Percentiles rank a stretch among this genome's conserved stretches.
These are phyloP conservation scores for Ceratobasidium sp. DNA, from an alignment of 1,284 basidiomycete species.

Conservation along the genomic window DNA sequence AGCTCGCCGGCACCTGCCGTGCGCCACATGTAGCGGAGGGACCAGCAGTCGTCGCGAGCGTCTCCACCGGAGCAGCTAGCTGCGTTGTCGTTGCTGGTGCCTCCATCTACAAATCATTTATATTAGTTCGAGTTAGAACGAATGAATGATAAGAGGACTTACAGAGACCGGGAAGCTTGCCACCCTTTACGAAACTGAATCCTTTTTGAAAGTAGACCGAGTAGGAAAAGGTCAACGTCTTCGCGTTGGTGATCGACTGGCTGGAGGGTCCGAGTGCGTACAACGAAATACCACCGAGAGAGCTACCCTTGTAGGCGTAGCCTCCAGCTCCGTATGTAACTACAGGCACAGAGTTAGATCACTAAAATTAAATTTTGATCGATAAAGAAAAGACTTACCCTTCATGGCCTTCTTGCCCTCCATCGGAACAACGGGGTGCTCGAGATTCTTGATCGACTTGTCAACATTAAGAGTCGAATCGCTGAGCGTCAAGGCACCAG, in stretches of 20 bases:
- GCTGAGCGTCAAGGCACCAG: conserved; percentile 18
- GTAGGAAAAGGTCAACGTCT: conserved; percentile 69
- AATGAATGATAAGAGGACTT: conserved; percentile 52
- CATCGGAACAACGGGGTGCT: conserved; percentile 40
- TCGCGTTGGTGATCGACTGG: conserved; percentile 50
- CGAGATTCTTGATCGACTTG: conserved; percentile 36
- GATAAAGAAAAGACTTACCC: neutral
- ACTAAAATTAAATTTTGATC: neutral
- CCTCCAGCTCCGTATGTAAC: conserved; percentile 66
- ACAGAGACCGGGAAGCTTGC: conserved; percentile 74
- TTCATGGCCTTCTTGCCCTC: conserved; percentile 44
- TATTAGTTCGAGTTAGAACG: neutral
- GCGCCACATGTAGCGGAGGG: conserved; percentile 73
- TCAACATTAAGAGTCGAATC: conserved; percentile 30
- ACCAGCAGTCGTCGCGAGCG: conserved; percentile 69
- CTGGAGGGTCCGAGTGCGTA: conserved; percentile 65
- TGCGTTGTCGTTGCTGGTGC: conserved; percentile 57
- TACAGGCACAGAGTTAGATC: neutral
- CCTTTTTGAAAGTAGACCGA: conserved; percentile 69
- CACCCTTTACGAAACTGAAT: conserved; percentile 72
- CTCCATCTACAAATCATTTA: conserved; percentile 34
- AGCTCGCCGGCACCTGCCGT: conserved; percentile 62
- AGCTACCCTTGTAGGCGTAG: conserved; percentile 51
- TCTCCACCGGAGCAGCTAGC: conserved; percentile 72
- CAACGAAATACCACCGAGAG: conserved; percentile 70